phyloP scores from a whole-genome alignment of 108 stramenopile species.

The Asterionellopsis glacialis region DNA sequence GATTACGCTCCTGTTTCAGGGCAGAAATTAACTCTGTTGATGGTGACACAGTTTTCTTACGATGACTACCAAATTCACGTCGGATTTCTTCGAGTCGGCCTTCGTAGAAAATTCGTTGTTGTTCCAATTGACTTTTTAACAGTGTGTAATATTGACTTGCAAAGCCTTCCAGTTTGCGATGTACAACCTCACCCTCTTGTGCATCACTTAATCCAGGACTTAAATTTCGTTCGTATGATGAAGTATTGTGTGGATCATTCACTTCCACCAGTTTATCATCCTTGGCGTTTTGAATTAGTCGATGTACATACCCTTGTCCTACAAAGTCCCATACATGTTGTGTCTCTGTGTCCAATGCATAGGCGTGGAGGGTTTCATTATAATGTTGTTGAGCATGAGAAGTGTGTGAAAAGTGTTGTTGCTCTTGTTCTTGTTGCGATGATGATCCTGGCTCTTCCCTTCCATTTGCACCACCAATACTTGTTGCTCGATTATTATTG shows the following conservation, averaged over 20 bases:
- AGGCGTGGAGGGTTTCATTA: slow-evolving; percentile 88
- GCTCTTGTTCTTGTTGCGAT: slow-evolving; percentile 11
- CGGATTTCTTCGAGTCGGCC: slow-evolving; percentile 69
- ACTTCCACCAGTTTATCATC: slow-evolving; percentile 94
- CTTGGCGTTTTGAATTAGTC: slow-evolving; percentile 83
- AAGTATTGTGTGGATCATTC: slow-evolving; percentile 58
- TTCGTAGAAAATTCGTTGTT: slow-evolving; percentile 87
- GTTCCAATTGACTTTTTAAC: slow-evolving; percentile 85
- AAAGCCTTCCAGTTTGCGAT: slow-evolving; percentile 86
- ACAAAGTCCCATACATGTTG: slow-evolving; percentile 96
- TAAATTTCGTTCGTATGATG: slow-evolving; percentile 44
- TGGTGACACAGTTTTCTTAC: not conserved
- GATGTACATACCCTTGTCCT: slow-evolving; percentile 93
- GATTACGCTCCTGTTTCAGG: slow-evolving; percentile 74
- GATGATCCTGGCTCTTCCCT: not conserved
- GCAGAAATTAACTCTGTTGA: slow-evolving; percentile 49
- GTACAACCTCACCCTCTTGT: slow-evolving; percentile 84
- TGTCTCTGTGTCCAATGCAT: slow-evolving; percentile 91
- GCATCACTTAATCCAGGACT: slow-evolving; percentile 59
- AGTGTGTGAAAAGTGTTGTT: not conserved
- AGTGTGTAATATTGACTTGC: slow-evolving; percentile 85
- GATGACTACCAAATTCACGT: slow-evolving; percentile 30
- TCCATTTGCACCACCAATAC: not conserved
- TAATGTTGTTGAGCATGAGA: slow-evolving; percentile 87
- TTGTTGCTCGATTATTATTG: not conserved